Evolutionary conservation across 192 early-diverging fungal species (phyloP).

Genomic region (Mortierella claussenii): DNA sequence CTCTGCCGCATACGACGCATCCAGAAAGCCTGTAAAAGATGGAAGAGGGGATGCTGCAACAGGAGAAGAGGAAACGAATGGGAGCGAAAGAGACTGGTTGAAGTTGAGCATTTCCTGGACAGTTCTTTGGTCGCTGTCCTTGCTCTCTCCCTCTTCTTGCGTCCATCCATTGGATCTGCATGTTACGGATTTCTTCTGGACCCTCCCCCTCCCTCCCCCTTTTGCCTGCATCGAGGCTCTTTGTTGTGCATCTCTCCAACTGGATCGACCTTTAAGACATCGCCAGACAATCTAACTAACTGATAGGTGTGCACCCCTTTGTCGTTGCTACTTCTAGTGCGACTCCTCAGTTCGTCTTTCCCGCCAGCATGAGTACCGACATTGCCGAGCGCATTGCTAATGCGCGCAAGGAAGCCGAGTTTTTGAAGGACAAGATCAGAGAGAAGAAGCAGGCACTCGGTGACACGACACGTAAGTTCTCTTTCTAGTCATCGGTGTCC

Average conservation of each 20-base stretch:
- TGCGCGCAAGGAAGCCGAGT: conserved; percentile 95
- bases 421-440: conserved; percentile 90
- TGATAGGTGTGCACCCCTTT: no score
- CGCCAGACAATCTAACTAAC: not conserved
- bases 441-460: conserved; percentile 93
- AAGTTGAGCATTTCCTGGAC: no score
- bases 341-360: not conserved
- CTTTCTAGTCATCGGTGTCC: no score
- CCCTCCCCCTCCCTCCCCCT: not conserved
- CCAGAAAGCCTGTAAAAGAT: no score
- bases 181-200: not conserved
- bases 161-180: no score
- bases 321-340: not conserved
- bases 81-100: no score
- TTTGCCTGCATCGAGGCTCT: not conserved
- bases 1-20: no score
- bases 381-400: conserved; percentile 89
- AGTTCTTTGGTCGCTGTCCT: no score
- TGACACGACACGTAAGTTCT: conserved; percentile 94
- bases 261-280: no score
- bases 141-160: no score
- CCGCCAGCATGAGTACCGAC: conserved; percentile 61
- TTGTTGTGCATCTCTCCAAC: not conserved
- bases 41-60: no score
- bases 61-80: no score